Base-by-base conservation (phyloP, 805 yeast species). In the Komagataella pastoris region DNA sequence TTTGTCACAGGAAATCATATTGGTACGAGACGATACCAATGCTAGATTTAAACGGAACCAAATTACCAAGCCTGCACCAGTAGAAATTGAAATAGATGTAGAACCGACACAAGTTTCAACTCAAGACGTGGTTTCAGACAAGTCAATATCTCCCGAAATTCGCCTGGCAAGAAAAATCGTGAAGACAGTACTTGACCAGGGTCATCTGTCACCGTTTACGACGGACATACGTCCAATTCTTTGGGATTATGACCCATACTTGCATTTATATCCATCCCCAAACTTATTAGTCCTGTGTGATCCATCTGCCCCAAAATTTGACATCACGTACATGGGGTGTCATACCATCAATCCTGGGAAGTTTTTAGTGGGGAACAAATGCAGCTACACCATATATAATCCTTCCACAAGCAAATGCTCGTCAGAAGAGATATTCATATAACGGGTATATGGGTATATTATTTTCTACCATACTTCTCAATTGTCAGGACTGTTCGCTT, bases 101-200 rank as follows among this genome's bases (percentile, higher is more conserved):
- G 58, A 59, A 12, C 59, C 60, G 23, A 58, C 55, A 17, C 49
- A 30, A 30, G 40, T 30, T 30, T 10, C 58, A 44, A 63, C 55
- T 51, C 61, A 67, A 19, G 60, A 64, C 21, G 57, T 55, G 30
- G 59, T 58, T 45, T 65, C 58, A 14, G 57, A 54, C 50, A 66
- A 60, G 46, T 40, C 46, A 36, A 23, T 47, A n/a, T 56, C 81
- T 0, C 63, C 77, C 4, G 78, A 77, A 50, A 64, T 77, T 2
- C 66, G 68, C 46, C 85, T 83, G 62, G 79, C 88, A 0, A 73
- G 88, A 55, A 83, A 83, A 59, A 65, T 89, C 2, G 87, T 85
- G 17, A 83, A 85, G 56, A 89, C 97, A 0, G 54, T 93, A 0
- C 65, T 93, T 10, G 96, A 88, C 60, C 99, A 93, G 66, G 93